Evolutionary conservation across 2,329 filamentous ascomycete genomes (phyloP), one percentile per base, ranked within the genome.

Genomic region (Hymenotorrendiella dingleyae): DNA sequence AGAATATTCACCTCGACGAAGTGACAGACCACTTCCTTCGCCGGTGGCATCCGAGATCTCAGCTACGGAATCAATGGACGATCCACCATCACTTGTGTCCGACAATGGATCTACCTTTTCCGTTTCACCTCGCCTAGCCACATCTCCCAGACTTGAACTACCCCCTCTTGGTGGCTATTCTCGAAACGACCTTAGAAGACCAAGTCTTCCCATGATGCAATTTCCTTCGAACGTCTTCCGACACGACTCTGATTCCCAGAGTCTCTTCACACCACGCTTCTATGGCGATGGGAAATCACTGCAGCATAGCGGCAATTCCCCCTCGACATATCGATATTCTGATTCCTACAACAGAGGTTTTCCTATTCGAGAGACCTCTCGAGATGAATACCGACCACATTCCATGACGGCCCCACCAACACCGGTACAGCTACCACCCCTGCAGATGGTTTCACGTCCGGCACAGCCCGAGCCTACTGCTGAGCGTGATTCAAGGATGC

Each of bases 11-110:
- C 48, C 63, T 46, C 62, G 63, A 57, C 60, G 58, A 29, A 60
- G 60, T 30, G 78, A 83, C 45, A 70, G 71, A 8, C 72, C 80
- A 26, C 70, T 84, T 53, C 78, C 76, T 30, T 85, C 81, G 7
- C 82, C 82, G 11, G 71, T 76, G 39, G 76, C 72, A 52, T 83
- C 79, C 2, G 77, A 82, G 40, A 70, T 74, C 28, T 86, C 82
- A 2, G 67, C 71, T 45, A 64, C 69, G 37, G 71, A 73, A 14
- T 74, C 70, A 2, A 66, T 74, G 12, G 80, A 84, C 33, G 69
- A 71, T 22, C 77, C 80, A 4, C 82, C 82, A 6, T 85, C 83
- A 1, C 71, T 87, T 49, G 71, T 86, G 37, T 88, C 85, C 0
- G 86, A 93, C 60, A 68, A 70, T 21, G 74, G 75, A 49, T 83